Conservation (phyloP, 2,329 filamentous ascomycete genomes). For the Alternaria dauci region DNA sequence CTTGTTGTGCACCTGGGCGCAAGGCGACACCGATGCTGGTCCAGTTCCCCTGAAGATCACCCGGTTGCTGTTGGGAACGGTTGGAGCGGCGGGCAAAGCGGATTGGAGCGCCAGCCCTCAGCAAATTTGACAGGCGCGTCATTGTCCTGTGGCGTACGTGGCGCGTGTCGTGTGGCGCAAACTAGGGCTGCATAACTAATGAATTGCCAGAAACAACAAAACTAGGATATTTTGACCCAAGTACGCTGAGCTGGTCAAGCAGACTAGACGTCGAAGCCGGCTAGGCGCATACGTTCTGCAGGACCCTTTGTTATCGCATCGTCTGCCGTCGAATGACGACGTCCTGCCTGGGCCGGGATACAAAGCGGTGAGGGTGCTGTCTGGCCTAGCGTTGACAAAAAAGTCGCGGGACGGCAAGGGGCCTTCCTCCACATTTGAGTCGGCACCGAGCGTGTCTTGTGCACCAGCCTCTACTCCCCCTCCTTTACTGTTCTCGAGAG, state of each 20-base stretch:
- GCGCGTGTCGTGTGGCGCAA: conserved; percentile 3
- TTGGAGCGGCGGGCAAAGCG: conserved; percentile 7
- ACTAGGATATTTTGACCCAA: neutral
- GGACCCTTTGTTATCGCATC: conserved; percentile 8
- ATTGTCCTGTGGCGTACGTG: conserved; percentile 13
- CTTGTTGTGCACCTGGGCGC: neutral
- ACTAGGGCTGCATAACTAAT: neutral
- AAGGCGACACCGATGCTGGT: neutral
- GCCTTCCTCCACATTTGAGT: conserved; percentile 16
- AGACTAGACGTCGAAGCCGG: conserved; percentile 3
- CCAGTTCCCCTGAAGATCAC: conserved; percentile 21
- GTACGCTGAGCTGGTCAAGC: conserved; percentile 10
- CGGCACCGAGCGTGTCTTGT: conserved; percentile 10
- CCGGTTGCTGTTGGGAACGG: conserved; percentile 2
- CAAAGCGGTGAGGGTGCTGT: conserved; percentile 28
- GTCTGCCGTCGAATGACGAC: conserved; percentile 8
- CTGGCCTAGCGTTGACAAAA: conserved; percentile 28
- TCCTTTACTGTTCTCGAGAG: neutral
- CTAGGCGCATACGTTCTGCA: conserved; percentile 20
- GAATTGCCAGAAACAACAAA: neutral
- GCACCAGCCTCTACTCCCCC: conserved; percentile 11
- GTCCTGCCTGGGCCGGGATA: neutral
- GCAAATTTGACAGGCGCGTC: conserved; percentile 1
- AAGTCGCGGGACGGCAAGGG: conserved; percentile 28
- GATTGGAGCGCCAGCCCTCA: neutral